Conservation (phyloP, 768 basidiomycete genomes). For the Boletellus sp. region DNA sequence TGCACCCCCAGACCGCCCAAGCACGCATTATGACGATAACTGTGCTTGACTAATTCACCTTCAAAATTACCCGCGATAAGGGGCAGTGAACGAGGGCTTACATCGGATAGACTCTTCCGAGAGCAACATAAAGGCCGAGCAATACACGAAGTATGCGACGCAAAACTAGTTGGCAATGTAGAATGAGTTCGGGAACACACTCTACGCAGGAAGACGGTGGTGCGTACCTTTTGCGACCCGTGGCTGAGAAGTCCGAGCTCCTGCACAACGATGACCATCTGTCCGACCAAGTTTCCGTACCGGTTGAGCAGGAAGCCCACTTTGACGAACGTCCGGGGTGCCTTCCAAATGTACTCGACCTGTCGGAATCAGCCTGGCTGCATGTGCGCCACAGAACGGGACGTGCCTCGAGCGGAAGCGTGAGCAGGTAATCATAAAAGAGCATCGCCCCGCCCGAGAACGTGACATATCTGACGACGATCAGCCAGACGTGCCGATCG, state of each 20-base stretch:
- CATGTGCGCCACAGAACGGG: not conserved
- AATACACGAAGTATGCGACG: slow-evolving; percentile 4
- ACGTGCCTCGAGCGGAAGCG: slow-evolving; percentile 10
- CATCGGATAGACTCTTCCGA: slow-evolving; percentile 14
- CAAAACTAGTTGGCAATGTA: slow-evolving; percentile 9
- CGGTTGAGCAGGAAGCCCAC: slow-evolving; percentile 13
- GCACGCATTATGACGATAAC: slow-evolving; percentile 19
- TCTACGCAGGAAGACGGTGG: not conserved
- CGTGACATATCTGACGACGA: slow-evolving; percentile 2
- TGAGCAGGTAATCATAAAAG: slow-evolving; percentile 10
- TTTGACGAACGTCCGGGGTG: slow-evolving; percentile 13
- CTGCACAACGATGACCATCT: slow-evolving; percentile 4
- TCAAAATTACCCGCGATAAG: not conserved
- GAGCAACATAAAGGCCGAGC: slow-evolving; percentile 5
- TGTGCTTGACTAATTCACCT: slow-evolving; percentile 1
- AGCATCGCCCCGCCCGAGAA: slow-evolving; percentile 4
- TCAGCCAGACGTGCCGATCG: not conserved
- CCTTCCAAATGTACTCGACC: slow-evolving; percentile 16
- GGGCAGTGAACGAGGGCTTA: not conserved
- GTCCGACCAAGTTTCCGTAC: slow-evolving; percentile 16
- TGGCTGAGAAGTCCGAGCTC: not conserved
- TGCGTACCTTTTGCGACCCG: slow-evolving; percentile 4
- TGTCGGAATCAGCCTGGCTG: not conserved
- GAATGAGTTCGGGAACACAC: not conserved
- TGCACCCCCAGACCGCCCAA: slow-evolving; percentile 20